These are phyloP conservation scores for Codiaeum variegatum DNA, from an alignment of 441 rosid genomes.

Conservation along the genomic window DNA sequence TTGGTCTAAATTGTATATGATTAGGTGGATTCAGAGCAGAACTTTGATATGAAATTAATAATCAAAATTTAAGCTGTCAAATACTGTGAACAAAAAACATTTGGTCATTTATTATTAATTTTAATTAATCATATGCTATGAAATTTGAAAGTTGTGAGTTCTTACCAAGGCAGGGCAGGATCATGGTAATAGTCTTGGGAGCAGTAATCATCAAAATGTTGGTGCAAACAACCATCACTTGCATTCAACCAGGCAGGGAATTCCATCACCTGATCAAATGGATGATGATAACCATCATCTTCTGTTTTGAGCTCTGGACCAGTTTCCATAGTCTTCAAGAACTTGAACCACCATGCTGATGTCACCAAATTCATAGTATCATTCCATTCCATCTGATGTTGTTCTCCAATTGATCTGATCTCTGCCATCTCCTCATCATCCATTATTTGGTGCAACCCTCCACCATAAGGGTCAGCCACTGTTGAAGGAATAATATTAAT, in stretches of 20 bases:
- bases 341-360: slow-evolving; percentile 92
- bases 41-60: background rate
- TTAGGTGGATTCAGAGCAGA: slow-evolving; percentile 1
- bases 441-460: slow-evolving; percentile 50
- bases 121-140: background rate
- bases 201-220: slow-evolving; percentile 50
- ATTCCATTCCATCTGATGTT: slow-evolving; percentile 76
- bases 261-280: slow-evolving; percentile 70
- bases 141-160: background rate
- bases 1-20: background rate
- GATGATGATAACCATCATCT: slow-evolving; percentile 54
- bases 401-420: slow-evolving; percentile 73
- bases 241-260: slow-evolving; percentile 82
- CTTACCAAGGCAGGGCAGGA: slow-evolving; percentile 79
- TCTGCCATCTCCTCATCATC: slow-evolving; percentile 66
- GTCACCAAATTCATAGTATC: slow-evolving; percentile 71
- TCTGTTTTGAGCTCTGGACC: slow-evolving; percentile 36
- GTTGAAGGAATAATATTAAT: slow-evolving; percentile 22
- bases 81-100: slow-evolving; percentile 18
- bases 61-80: background rate
- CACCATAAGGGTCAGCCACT: slow-evolving; percentile 30
- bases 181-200: slow-evolving; percentile 47
- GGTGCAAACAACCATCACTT: slow-evolving; percentile 60
- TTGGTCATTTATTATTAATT: slow-evolving; percentile 4
- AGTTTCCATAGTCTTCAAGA: slow-evolving; percentile 60